These are phyloP conservation scores for Populus nigra DNA, from an alignment of 345 rosid species.

Conservation along the genomic window DNA sequence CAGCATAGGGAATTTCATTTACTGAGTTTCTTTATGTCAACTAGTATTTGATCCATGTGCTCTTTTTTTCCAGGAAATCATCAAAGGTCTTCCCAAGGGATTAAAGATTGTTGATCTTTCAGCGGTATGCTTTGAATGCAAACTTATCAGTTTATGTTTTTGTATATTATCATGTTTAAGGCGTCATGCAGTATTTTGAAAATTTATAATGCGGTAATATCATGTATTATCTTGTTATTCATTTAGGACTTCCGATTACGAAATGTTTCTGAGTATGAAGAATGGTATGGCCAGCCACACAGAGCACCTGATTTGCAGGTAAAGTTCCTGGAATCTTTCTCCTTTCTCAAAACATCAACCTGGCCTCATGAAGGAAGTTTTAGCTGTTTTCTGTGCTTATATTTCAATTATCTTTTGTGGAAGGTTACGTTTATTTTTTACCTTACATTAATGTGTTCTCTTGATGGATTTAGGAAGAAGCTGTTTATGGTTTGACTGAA, in stretches of 20 bases:
- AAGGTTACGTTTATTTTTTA: background rate
- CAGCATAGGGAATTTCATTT: background rate
- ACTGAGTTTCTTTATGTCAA: background rate
- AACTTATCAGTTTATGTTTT: background rate
- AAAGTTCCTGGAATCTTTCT: background rate
- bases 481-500: conserved; percentile 95
- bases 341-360: background rate
- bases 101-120: conserved; percentile 94
- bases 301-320: conserved; percentile 87
- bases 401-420: background rate
- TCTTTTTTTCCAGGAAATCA: conserved; percentile 58
- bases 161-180: background rate
- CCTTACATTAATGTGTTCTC: background rate
- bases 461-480: conserved; percentile 60
- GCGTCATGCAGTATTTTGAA: background rate
- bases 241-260: conserved; percentile 71
- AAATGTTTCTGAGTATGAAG: conserved; percentile 71
- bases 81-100: conserved; percentile 64
- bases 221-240: background rate
- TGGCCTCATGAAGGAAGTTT: background rate
- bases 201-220: conserved; percentile 12
- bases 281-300: conserved; percentile 98
- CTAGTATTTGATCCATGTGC: background rate
- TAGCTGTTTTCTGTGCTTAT: background rate
- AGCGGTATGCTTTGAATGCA: conserved; percentile 53